These are phyloP conservation scores for Spiraea crenata DNA, from an alignment of 331 rosid genomes.

Conservation along the genomic window DNA sequence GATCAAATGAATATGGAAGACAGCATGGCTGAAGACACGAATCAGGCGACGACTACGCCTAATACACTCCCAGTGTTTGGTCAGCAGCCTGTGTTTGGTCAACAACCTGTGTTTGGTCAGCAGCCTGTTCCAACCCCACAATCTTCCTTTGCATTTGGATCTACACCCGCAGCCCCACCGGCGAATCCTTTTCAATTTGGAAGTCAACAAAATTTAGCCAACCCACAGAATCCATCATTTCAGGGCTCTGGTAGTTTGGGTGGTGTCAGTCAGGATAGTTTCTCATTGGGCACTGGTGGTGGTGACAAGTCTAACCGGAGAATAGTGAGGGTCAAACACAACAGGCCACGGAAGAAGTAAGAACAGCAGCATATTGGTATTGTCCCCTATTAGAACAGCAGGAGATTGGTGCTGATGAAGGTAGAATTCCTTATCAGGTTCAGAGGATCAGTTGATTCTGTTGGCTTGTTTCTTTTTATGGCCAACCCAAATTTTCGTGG, in stretches of 20 bases:
- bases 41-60: constrained; percentile 42
- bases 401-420: constrained; percentile 30
- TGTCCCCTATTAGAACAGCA: constrained; percentile 18
- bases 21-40: constrained; percentile 87
- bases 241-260: constrained; percentile 69
- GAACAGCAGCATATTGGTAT: constrained; percentile 23
- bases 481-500: constrained; percentile 23
- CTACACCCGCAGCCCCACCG: constrained; percentile 37
- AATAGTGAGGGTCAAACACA: constrained; percentile 43
- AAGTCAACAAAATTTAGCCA: constrained; percentile 44
- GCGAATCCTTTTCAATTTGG: constrained; percentile 56
- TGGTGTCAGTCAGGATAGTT: constrained; percentile 41
- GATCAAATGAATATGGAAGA: constrained; percentile 80
- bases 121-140: constrained; percentile 47
- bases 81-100: constrained; percentile 57
- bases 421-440: constrained; percentile 22
- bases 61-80: constrained; percentile 39
- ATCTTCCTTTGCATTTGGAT: constrained; percentile 52
- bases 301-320: constrained; percentile 66
- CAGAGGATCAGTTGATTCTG: constrained; percentile 3
- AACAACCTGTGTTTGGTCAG: constrained; percentile 57
- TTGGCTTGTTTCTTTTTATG: constrained; percentile 12
- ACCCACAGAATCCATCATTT: constrained; percentile 60
- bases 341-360: constrained; percentile 64
- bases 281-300: constrained; percentile 76